Conservation (phyloP, 352 stramenopile genomes). For the Pythium rishiriense region DNA sequence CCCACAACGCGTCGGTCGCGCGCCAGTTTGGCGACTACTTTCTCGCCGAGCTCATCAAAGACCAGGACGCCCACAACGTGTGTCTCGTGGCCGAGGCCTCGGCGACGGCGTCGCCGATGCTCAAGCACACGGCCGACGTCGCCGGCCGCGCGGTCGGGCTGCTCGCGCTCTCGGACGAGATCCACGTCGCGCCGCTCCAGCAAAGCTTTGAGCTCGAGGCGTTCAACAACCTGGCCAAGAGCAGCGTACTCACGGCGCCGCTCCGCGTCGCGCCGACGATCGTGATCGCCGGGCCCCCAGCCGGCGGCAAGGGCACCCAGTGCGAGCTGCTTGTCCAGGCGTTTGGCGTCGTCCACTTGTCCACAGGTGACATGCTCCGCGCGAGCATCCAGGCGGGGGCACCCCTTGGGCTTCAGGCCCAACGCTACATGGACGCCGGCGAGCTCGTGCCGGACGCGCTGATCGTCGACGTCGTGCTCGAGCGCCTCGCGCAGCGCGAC, state of each 20-base stretch:
- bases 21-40: constrained; percentile 91
- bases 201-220: constrained; percentile 80
- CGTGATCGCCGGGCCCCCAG: constrained; percentile 69
- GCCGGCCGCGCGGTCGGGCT: constrained; percentile 61
- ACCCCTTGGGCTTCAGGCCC: constrained; percentile 35
- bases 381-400: constrained; percentile 62
- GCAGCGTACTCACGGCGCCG: neutral
- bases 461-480: constrained; percentile 52
- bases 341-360: constrained; percentile 91
- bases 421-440: constrained; percentile 45
- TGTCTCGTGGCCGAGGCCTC: constrained; percentile 68
- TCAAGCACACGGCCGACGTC: constrained; percentile 22
- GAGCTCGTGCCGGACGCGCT: constrained; percentile 52
- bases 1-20: constrained; percentile 63
- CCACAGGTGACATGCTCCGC: constrained; percentile 90
- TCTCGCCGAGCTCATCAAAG: constrained; percentile 89
- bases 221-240: constrained; percentile 78
- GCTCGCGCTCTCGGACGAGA: constrained; percentile 78
- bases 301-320: constrained; percentile 96
- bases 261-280: constrained; percentile 39
- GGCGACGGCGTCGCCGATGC: constrained; percentile 10
- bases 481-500: constrained; percentile 81
- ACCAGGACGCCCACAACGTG: constrained; percentile 85
- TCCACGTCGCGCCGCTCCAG: constrained; percentile 82
- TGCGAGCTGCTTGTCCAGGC: constrained; percentile 83